phyloP scores from a whole-genome alignment of 306 rosid species.

The Psophocarpus tetragonolobus region DNA sequence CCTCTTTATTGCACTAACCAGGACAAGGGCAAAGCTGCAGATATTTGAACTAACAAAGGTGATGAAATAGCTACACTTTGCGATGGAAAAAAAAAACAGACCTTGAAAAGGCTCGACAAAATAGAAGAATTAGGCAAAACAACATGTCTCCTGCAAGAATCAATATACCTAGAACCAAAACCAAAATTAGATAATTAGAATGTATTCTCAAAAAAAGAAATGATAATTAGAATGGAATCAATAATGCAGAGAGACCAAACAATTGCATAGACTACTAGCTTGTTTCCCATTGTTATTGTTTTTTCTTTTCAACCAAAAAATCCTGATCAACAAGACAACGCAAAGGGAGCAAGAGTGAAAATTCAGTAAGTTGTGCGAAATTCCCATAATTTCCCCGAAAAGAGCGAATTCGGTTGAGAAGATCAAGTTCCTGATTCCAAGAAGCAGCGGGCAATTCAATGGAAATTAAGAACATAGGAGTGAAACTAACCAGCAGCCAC shows the following conservation, averaged over 20 bases:
- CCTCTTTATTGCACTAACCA: not conserved
- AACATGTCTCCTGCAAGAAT: constrained; percentile 64
- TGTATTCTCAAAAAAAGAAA: too few species aligned
- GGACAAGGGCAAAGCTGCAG: constrained; percentile 6
- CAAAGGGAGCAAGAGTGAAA: constrained; percentile 3
- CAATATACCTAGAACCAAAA: constrained; percentile 61
- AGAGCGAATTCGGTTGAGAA: not conserved
- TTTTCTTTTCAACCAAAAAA: not conserved
- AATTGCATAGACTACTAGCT: not conserved
- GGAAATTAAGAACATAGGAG: constrained; percentile 10
- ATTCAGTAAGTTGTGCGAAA: not conserved
- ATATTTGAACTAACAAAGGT: constrained; percentile 18
- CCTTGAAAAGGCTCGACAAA: constrained; percentile 65
- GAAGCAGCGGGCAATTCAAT: not conserved
- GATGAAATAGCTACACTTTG: not conserved
- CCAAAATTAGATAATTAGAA: not conserved
- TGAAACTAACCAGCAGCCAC: constrained; percentile 13
- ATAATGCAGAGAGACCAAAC: too few species aligned
- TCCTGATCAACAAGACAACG: constrained; percentile 1
- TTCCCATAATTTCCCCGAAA: not conserved
- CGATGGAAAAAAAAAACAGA: constrained; percentile 39
- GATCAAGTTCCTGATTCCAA: constrained; percentile 4
- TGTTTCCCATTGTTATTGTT: not conserved
- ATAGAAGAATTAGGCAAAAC: constrained; percentile 59
- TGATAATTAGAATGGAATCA: not conserved